A percentile compares a stretch with the other conserved stretches of the same genome.
These are phyloP conservation scores for slime mould (Dictyostelium discoideum) DNA, from an alignment of 78 protist genomes.

Conservation along the genomic window DNA sequence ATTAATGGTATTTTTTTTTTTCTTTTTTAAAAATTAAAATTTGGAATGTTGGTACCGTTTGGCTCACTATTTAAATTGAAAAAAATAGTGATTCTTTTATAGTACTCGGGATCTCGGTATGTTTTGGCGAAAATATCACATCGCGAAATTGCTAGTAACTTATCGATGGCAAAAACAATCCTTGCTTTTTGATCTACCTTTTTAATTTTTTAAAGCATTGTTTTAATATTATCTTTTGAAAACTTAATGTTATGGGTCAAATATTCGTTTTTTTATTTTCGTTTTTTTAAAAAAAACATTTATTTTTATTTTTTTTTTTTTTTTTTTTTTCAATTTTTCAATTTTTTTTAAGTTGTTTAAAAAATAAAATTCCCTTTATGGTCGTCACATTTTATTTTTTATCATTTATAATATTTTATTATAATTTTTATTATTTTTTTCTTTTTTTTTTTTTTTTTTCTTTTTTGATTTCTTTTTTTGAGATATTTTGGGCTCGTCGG, in stretches of 20 bases:
- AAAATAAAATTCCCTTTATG: too few relatives aligned
- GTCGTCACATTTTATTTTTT: too few relatives aligned
- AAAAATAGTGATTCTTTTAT: not conserved
- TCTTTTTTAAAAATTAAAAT: not conserved
- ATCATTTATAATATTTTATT: too few relatives aligned
- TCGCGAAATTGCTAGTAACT: not conserved
- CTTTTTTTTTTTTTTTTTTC: too few relatives aligned
- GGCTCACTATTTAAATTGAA: not conserved
- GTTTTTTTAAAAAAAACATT: too few relatives aligned
- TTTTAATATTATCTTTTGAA: not conserved
- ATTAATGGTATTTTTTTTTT: not conserved
- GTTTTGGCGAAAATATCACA: conserved; percentile 11
- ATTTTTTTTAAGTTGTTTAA: too few relatives aligned
- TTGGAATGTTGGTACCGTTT: not conserved
- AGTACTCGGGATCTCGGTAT: not conserved
- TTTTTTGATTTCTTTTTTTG: too few relatives aligned
- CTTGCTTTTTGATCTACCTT: not conserved
- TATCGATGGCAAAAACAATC: conserved; percentile 4
- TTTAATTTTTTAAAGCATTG: not conserved
- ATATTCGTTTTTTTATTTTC: too few relatives aligned
- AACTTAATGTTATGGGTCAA: not conserved
- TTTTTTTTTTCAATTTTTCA: too few relatives aligned
- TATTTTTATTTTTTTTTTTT: too few relatives aligned
- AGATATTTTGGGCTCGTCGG: too few relatives aligned
- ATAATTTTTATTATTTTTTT: too few relatives aligned